Evolutionary conservation across 2,329 filamentous ascomycete species (phyloP).

Genomic region (Didymella exigua): DNA sequence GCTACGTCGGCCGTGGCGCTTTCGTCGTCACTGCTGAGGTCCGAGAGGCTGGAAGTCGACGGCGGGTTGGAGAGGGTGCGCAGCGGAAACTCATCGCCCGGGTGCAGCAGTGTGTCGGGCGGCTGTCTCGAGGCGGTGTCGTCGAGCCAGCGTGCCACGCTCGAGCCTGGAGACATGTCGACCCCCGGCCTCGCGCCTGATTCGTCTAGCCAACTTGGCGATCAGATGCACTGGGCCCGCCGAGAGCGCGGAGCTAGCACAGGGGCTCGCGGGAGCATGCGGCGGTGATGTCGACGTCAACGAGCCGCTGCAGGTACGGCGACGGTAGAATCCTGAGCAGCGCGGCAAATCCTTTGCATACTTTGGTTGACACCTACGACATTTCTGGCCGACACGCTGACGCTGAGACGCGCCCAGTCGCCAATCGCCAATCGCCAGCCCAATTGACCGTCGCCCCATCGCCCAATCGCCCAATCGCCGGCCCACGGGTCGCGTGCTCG

Average conservation of each 20-base stretch:
- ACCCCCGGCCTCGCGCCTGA: constrained; percentile 26
- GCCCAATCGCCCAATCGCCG: constrained; percentile 11
- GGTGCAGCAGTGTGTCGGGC: constrained; percentile 37
- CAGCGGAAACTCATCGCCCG: constrained; percentile 47
- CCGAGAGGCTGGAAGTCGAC: constrained; percentile 35
- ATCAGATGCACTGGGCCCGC: constrained; percentile 16
- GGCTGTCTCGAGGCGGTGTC: constrained; percentile 32
- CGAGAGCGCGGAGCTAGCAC: constrained; percentile 7
- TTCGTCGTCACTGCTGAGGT: constrained; percentile 29
- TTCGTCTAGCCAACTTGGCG: constrained; percentile 24
- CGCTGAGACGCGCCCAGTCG: constrained; percentile 9
- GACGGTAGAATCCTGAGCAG: background rate
- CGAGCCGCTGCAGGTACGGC: background rate
- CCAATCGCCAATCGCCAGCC: background rate
- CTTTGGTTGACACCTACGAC: constrained; percentile 2
- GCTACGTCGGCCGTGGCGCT: constrained; percentile 26
- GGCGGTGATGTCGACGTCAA: constrained; percentile 8
- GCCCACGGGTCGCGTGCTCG: constrained; percentile 9
- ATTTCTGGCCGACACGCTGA: constrained; percentile 2
- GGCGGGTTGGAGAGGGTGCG: constrained; percentile 44
- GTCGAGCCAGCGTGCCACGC: constrained; percentile 43
- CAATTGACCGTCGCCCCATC: too few relatives aligned
- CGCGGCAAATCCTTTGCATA: background rate
- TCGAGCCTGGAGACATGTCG: constrained; percentile 26
- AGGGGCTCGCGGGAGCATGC: constrained; percentile 15